Percentiles rank a stretch among this genome's conserved stretches.
Conservation (phyloP, 257 asterid genomes). For the Verbascum thapsus region DNA sequence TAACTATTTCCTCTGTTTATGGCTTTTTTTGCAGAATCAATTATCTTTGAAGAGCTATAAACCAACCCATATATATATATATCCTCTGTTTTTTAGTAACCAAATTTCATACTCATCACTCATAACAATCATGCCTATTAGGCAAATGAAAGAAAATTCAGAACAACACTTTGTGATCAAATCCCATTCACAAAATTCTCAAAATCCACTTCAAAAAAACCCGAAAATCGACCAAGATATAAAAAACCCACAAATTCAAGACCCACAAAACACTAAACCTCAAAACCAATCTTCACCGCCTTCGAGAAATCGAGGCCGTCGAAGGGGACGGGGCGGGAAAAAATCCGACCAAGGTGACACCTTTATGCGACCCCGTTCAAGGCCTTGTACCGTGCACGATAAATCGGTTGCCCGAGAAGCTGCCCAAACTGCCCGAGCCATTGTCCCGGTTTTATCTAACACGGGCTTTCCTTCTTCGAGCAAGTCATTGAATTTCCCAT, state of each 20-base stretch:
- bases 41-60: conserved; percentile 42
- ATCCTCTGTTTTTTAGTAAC: conserved; percentile 1
- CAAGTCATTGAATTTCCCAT: conserved; percentile 73
- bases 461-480: conserved; percentile 67
- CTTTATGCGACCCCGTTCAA: conserved; percentile 78
- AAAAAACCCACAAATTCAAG: conserved; percentile 59
- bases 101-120: conserved; percentile 19
- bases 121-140: conserved; percentile 80
- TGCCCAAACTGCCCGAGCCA: conserved; percentile 32
- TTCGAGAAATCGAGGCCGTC: conserved; percentile 70
- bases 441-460: conserved; percentile 32
- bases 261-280: conserved; percentile 49
- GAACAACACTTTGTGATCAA: conserved; percentile 73
- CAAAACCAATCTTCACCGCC: conserved; percentile 66
- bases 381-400: conserved; percentile 78
- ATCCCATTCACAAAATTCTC: conserved; percentile 56
- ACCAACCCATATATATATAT: not conserved
- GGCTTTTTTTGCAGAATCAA: conserved; percentile 61
- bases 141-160: conserved; percentile 78
- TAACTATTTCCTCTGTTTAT: conserved; percentile 30
- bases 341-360: conserved; percentile 81
- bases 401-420: conserved; percentile 46
- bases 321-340: conserved; percentile 82
- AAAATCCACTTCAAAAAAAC: conserved; percentile 50
- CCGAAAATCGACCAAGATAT: conserved; percentile 63